Conservation (phyloP, 202 grass and related monocot genomes). For the Carex sylvatica region DNA sequence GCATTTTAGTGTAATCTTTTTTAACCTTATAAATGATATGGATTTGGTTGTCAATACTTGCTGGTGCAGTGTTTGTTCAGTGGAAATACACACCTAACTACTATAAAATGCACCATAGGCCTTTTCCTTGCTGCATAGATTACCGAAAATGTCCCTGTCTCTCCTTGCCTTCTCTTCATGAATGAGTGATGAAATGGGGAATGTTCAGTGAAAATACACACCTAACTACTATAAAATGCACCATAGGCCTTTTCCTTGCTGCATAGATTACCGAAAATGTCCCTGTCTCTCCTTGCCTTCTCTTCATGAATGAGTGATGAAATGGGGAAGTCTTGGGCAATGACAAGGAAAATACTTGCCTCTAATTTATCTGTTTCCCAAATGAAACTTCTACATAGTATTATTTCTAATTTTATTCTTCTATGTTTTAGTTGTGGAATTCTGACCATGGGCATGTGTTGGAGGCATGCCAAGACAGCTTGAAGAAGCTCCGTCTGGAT, state of each 20-base stretch:
- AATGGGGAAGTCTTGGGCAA: not conserved
- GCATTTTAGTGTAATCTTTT: not conserved
- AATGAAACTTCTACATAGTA: not conserved
- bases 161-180: not conserved
- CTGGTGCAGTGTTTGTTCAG: not conserved
- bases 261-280: not conserved
- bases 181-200: not conserved
- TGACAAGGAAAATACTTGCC: not conserved
- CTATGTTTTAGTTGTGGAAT: conserved; percentile 65
- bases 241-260: not conserved
- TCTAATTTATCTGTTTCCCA: not conserved
- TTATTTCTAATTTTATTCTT: not conserved
- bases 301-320: not conserved
- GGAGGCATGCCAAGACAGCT: conserved; percentile 83
- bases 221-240: not conserved
- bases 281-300: not conserved
- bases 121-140: not conserved
- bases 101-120: not conserved
- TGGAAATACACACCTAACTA: not conserved
- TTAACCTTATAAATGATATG: not conserved
- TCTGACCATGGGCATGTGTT: conserved; percentile 87
- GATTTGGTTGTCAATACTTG: not conserved
- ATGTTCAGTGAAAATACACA: not conserved
- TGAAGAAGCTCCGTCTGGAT: conserved; percentile 86
- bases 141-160: not conserved